Evolutionary conservation across 139 green algal genomes (phyloP), one percentile per base, ranked within the genome.

Genomic region (Tetradesmus lagerheimii): DNA sequence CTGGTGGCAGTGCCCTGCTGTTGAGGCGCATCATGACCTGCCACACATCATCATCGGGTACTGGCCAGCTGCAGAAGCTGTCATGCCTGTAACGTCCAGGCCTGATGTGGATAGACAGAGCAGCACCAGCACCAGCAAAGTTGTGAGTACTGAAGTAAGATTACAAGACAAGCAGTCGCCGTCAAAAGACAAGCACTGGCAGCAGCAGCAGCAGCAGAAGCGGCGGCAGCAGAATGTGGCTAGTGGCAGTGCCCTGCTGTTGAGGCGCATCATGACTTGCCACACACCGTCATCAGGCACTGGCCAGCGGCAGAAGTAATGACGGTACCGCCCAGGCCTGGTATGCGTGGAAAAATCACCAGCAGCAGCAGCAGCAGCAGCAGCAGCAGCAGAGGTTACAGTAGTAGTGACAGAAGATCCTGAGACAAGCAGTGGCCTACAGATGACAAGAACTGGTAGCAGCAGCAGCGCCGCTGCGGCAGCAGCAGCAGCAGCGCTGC

Each of bases 301-400:
- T 2, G 85, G 85, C 85, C 85, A 89, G 20, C 18, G 4, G 45
- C 85, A 89, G 71, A 84, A 89, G 50, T n/a, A n/a, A n/a, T n/a
- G n/a, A n/a, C n/a, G n/a, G 43, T 80, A 87, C 0, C 87, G 57
- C 0, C 90, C 86, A 27, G 90, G 90, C 8, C 90, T 93, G 90
- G 8, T 1, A 35, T n/a, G n/a, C n/a, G n/a, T n/a, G n/a, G n/a
- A n/a, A n/a, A n/a, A n/a, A n/a, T n/a, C n/a, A n/a, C 1, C 71
- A 37, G 71, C 50, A 64, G 15, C 50, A 64, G 50, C 50, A 64
- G 50, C 50, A 64, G 50, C 50, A 64, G 50, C 50, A 64, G 50
- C 50, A 64, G 50, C 50, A 64, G 50, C 50, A 64, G 12, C 50
- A 23, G 50, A 80, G n/a, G n/a, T n/a, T n/a, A n/a, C n/a, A n/a